Percentiles rank a stretch among this genome's conserved stretches.
Evolutionary conservation across 2,329 filamentous ascomycete genomes (phyloP).

Genomic region (Talaromyces amestolkiae): DNA sequence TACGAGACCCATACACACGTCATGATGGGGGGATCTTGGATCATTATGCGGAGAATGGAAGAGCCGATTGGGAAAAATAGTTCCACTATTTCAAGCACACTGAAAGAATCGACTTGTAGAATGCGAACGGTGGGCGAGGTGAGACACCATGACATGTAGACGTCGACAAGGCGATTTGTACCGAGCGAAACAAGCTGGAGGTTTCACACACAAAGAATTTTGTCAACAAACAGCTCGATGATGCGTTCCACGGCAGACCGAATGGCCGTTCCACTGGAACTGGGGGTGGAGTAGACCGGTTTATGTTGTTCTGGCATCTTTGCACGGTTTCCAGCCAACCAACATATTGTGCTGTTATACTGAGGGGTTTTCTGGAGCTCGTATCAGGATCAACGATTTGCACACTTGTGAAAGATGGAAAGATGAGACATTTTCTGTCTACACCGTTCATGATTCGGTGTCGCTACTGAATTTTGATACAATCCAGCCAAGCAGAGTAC

Average conservation of each 20-base stretch:
- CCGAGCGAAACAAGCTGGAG: neutral
- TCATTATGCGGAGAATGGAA: neutral
- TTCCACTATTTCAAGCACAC: neutral
- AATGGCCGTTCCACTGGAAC: neutral
- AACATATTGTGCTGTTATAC: neutral
- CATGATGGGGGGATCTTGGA: neutral
- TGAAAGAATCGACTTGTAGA: neutral
- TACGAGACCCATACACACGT: conserved; percentile 1
- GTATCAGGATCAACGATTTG: neutral
- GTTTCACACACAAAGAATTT: neutral
- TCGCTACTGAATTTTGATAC: neutral
- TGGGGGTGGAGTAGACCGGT: neutral
- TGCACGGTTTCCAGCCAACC: neutral
- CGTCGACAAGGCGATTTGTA: neutral
- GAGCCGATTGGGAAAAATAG: neutral
- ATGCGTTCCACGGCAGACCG: neutral
- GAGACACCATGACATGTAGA: neutral
- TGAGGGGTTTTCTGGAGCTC: neutral
- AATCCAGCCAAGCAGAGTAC: neutral
- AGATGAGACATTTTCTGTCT: neutral
- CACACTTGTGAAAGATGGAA: neutral
- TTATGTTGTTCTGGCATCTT: neutral
- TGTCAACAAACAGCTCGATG: neutral
- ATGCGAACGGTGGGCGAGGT: neutral
- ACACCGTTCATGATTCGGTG: no score